Evolutionary conservation across 2,329 filamentous ascomycete species (phyloP).

Genomic region (Stachybotrys elegans): DNA sequence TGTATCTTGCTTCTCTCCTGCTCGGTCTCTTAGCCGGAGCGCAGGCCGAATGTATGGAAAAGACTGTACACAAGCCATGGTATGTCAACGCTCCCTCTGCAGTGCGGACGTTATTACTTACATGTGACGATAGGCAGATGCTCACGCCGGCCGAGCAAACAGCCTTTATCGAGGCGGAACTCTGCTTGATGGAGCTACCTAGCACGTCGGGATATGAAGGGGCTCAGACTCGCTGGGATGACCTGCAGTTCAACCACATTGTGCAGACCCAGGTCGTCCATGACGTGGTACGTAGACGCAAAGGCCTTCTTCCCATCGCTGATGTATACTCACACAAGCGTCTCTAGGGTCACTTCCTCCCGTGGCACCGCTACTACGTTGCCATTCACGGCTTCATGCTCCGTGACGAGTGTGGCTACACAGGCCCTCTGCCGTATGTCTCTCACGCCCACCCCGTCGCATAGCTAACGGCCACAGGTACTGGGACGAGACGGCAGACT

Average conservation of each 20-base stretch:
- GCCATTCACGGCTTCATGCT: background rate
- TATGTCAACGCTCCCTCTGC: background rate
- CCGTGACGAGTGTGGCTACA: slow-evolving; percentile 2
- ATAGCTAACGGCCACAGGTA: background rate
- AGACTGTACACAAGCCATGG: background rate
- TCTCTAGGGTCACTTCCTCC: slow-evolving; percentile 1
- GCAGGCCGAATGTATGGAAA: background rate
- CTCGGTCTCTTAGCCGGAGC: background rate
- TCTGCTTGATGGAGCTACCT: background rate
- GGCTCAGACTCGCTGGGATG: slow-evolving; percentile 1
- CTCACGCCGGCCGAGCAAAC: background rate
- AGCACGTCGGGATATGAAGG: background rate
- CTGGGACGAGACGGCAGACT: slow-evolving; percentile 2
- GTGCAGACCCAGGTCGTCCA: background rate
- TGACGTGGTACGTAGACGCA: background rate
- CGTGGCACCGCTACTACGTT: slow-evolving; percentile 1
- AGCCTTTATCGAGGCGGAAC: slow-evolving; percentile 1
- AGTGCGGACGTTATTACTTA: background rate
- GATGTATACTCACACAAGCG: background rate
- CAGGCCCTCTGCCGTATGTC: background rate
- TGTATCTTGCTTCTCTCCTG: background rate
- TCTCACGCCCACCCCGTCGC: background rate
- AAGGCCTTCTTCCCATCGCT: background rate
- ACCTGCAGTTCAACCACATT: slow-evolving; percentile 1
- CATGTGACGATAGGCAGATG: background rate